A percentile compares a stretch with the other conserved stretches of the same genome.
phyloP scores from a whole-genome alignment of 257 asterid species.

The Haberlea rhodopensis region DNA sequence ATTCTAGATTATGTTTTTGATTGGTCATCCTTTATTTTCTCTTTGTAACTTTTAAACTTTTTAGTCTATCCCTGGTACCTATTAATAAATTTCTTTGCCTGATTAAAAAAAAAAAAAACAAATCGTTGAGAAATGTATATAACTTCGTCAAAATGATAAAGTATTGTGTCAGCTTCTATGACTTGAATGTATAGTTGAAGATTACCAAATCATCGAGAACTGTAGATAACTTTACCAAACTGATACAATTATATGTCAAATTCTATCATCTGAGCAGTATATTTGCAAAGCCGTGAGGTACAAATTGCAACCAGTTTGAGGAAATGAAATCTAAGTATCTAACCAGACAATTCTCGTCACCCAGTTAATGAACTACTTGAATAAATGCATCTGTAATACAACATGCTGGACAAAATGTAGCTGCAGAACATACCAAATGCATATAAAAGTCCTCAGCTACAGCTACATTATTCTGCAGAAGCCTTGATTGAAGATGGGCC shows the following conservation, averaged over 20 bases:
- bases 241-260: neutral
- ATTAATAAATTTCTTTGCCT: too few relatives aligned
- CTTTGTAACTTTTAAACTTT: too few relatives aligned
- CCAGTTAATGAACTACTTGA: conserved; percentile 10
- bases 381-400: conserved; percentile 16
- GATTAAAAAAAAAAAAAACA: too few relatives aligned
- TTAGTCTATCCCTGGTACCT: too few relatives aligned
- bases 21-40: too few relatives aligned
- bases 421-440: conserved; percentile 62
- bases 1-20: too few relatives aligned
- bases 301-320: conserved; percentile 18
- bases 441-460: conserved; percentile 81
- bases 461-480: conserved; percentile 73
- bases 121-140: neutral
- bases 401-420: conserved; percentile 8
- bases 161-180: neutral
- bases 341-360: conserved; percentile 17
- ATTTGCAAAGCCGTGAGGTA: neutral
- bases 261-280: neutral
- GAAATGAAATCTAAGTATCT: neutral
- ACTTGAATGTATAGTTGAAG: neutral
- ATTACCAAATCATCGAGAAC: neutral
- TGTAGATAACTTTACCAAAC: neutral
- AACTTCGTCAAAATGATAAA: neutral
- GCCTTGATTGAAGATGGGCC: conserved; percentile 84